A percentile compares a stretch with the other conserved stretches of the same genome.
These are phyloP conservation scores for Stemphylium beticola DNA, from an alignment of 2,329 filamentous ascomycete genomes.

Conservation along the genomic window DNA sequence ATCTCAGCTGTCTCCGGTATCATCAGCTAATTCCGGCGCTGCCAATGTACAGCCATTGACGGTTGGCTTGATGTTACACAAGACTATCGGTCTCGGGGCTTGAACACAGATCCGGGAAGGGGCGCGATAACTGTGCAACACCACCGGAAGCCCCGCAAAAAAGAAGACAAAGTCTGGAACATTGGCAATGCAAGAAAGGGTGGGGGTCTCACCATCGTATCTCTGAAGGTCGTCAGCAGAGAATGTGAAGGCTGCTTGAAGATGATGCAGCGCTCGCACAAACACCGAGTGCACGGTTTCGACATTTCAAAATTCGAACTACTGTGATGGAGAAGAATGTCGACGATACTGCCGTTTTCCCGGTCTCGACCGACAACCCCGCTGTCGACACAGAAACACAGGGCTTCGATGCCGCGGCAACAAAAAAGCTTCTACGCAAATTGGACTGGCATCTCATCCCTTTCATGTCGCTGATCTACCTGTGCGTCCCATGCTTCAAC, in stretches of 20 bases:
- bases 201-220: background rate
- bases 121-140: slow-evolving; percentile 1
- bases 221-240: background rate
- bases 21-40: slow-evolving; percentile 5
- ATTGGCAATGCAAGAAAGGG: slow-evolving; percentile 5
- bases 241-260: background rate
- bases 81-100: slow-evolving; percentile 18
- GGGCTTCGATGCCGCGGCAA: slow-evolving; percentile 50
- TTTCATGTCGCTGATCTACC: slow-evolving; percentile 65
- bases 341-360: slow-evolving; percentile 10
- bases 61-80: slow-evolving; percentile 20
- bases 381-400: slow-evolving; percentile 32
- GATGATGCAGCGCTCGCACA: background rate
- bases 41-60: slow-evolving; percentile 13
- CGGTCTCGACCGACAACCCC: slow-evolving; percentile 13
- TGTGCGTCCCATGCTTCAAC: slow-evolving; percentile 43
- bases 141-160: background rate
- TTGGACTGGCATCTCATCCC: slow-evolving; percentile 64
- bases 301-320: background rate
- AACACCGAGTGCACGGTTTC: background rate
- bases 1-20: slow-evolving; percentile 1
- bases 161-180: slow-evolving; percentile 6
- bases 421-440: slow-evolving; percentile 60
- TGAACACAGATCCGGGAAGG: slow-evolving; percentile 14
- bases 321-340: slow-evolving; percentile 21